Evolutionary conservation across 1,139 yeast species (phyloP), one percentile per base, ranked within the genome.

Genomic region (Pichia sp.): DNA sequence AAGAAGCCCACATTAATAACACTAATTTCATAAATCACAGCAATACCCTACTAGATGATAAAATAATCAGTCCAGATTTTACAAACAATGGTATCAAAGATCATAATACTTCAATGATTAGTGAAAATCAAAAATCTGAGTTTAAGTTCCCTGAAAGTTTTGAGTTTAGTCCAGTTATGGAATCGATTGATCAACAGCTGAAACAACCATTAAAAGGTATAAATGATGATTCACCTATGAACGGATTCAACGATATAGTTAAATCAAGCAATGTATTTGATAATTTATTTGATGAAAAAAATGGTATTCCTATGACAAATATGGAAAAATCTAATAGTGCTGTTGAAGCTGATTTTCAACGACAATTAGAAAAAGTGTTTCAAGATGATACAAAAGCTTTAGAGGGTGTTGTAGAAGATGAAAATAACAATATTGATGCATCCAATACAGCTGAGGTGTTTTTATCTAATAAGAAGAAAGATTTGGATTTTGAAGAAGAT

Each of bases 71-170:
- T 20, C 12, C 23, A 8, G 18, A 59, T n/a, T 56, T 56, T 46
- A 59, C 39, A 48, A 50, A 27, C 30, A 44, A 25, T 47, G 53
- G 51, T 5, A 52, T 48, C 15, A 53, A 46, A 30, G 16, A 9
- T n/a, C 23, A 27, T 13, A 36, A 38, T 34, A 23, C 27, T 16
- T 29, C 24, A 20, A 18, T 15, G 27, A 41, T 26, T 16, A 42
- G 26, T 22, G 29, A 16, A n/a, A 40, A 38, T 12, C 23, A 40
- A 16, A 46, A 56, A 23, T 26, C 47, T 3, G 50, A 48, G 4
- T 49, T 49, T 24, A 44, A 43, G 27, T 46, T 51, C 27, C 52
- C 53, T 9, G 48, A 38, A 24, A 46, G 45, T 22, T 51, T 51
- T 40, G 48, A 46, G 3, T 46, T 51, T 34, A 45, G 41, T 23